Base-by-base conservation (phyloP, 2,329 filamentous ascomycete species). In the Biscogniauxia sp. region DNA sequence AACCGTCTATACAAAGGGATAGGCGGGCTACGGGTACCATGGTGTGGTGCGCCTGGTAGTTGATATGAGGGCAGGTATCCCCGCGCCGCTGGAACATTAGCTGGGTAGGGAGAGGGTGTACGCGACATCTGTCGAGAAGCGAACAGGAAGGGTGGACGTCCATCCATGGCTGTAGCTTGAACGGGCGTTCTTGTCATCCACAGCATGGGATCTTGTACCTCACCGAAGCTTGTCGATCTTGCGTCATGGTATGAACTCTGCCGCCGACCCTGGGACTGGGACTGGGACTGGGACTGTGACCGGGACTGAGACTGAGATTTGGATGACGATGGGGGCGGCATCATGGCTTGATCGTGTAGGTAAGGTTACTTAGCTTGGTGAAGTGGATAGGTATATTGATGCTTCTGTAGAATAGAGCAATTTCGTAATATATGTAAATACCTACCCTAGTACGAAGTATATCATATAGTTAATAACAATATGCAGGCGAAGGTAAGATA, bases 61-160 rank as follows among this genome's bases (percentile, higher is more conserved):
- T 41, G 54, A 17, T 57, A 54, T 9, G 59, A 58, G 45, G 62
- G 64, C 58, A 60, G 59, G 28, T 63, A 66, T 6, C 62, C 62
- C 51, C 60, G 57, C 8, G 64, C 55, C 26, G 62, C 56, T 2
- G 58, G 60, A 28, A 56, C 37, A 15, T 57, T 32, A n/a, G 41
- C 7, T 19, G 57, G 20, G 9, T 50, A 51, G n/a, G 54, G 61
- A 17, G 59, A 45, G 37, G 52, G 13, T 20, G 60, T 55, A 23
- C 41, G 32, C 37, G 59, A 54, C 41, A 51, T 23, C 19, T 45
- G 37, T 32, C 17, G 23, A n/a, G 32, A 26, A 11, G 54, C 11
- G 37, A 50, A 49, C 13, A 51, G 20, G 17, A 8, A 50, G 1
- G 41, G 32, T 5, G 52, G 11, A 4, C 17, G 23, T 23, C 13